Base-by-base conservation (phyloP, 352 stramenopile species). In the Phytopythium ostracodes region DNA sequence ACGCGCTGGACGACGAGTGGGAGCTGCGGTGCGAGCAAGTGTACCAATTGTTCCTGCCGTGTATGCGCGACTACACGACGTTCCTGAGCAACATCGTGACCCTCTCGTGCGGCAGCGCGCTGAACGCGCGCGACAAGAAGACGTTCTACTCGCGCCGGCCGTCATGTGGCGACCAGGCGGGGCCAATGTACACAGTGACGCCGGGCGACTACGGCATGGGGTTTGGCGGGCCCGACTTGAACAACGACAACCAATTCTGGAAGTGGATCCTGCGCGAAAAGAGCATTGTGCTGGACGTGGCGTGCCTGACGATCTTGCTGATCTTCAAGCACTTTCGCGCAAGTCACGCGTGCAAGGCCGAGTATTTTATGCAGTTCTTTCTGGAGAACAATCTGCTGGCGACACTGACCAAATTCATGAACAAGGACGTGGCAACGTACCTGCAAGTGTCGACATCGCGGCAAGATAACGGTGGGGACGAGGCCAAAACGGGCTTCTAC, bases 331-430 rank as follows among this genome's bases (percentile, higher is more conserved):
- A 94, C 52, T 88, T 90, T 15, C 82, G 85, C 35, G 74, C 73
- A 40, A 89, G 77, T 58, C 79, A 94, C 54, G 63, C 75, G 24
- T 90, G 77, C 64, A 94, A 94, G 62, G 81, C 71, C 44, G 85
- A 94, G 54, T 91, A 91, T 56, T 76, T 91, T 29, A 84, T 88
- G 64, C 80, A 91, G 66, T 89, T 91, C 65, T 90, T 90, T 59
- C 68, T 92, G 25, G 85, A 94, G 29, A 81, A 78, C 44, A 89
- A 89, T 56, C 46, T 92, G 36, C 63, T 92, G 29, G 72, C 70
- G 50, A 91, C 85, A 14, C 35, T 91, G 40, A 94, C 82, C 57
- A 94, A 94, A 62, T 94, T 92, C 61, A 90, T 94, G 81, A 94
- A 94, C 65, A 90, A 91, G 63, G 85, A 94, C 71, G 70, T 91